Base-by-base conservation (phyloP, 1,284 basidiomycete genomes). In the Xerocomus nothofagi region DNA sequence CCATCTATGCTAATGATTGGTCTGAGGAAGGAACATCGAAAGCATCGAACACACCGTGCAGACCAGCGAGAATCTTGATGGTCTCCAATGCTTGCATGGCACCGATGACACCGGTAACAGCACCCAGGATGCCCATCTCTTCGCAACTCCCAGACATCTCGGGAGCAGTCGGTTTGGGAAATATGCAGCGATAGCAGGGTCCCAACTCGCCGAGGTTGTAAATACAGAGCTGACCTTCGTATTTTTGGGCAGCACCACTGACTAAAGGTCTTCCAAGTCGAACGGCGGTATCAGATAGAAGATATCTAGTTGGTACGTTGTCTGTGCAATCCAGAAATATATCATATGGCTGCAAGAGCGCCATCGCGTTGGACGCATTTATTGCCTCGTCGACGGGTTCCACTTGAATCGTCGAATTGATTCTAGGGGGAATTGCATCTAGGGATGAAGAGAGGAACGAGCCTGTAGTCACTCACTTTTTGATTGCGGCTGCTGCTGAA, bases 321-420 rank as follows among this genome's bases (percentile, higher is more conserved):
- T 99, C 96, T 3, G 93, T 98, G 73, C 96, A 98, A 72, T 99
- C 97, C 14, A 99, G 75, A 40, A 98, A 79, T 36, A 98, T 70
- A 63, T 91, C 84, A 62, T 88, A 89, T 2, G 73, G 64, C 5
- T 66, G 57, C 6, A 96, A 72, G n/a, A 90, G 69, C 4, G 67
- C 49, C 12, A 80, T 52, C 0, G 90, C 86, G 56, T 91, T 92
- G 7, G 70, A 62, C 4, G 87, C 65, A 0, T 73, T 71, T 26
- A 96, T 73, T 0, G 84, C 74, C 15, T 75, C 62, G 0, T 72
- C 65, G 49, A 85, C 71, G 0, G 82, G 69, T 24, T 82, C 73
- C 29, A 92, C 71, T 6, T 63, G 68, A 18, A 89, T 63, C 34
- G 72, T 69, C 1, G 90, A 85, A 64, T 94, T 93, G 32, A 90